Percentiles rank a stretch among this genome's conserved stretches.
phyloP scores from a whole-genome alignment of 2,329 filamentous ascomycete genomes.

The Tolypocladium sp. region DNA sequence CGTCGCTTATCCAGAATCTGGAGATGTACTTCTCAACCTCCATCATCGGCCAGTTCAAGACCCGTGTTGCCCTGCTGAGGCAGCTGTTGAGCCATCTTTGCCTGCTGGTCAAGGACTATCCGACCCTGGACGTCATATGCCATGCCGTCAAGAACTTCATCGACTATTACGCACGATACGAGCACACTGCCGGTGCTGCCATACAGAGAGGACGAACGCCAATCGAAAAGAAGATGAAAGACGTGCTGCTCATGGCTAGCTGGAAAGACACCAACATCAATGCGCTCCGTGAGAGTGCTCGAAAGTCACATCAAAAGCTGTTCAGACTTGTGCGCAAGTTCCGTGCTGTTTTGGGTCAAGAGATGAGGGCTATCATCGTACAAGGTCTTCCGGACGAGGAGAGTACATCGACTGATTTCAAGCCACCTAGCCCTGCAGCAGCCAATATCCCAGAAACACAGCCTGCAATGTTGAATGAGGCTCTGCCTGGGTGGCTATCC shows the following conservation, averaged over 20 bases:
- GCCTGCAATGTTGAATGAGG: conserved; percentile 11
- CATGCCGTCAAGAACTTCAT: conserved; percentile 69
- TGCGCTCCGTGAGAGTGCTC: conserved; percentile 79
- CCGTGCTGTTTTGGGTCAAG: conserved; percentile 65
- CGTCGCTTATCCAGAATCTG: conserved; percentile 64
- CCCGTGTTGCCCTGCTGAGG: conserved; percentile 61
- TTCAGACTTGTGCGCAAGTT: conserved; percentile 91
- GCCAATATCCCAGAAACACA: conserved; percentile 7
- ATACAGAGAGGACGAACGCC: conserved; percentile 58
- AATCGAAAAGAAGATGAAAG: conserved; percentile 87
- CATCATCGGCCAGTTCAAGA: conserved; percentile 70
- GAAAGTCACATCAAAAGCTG: conserved; percentile 82
- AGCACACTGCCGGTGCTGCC: conserved; percentile 52
- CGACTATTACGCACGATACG: conserved; percentile 63
- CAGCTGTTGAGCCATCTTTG: conserved; percentile 57
- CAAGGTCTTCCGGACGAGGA: conserved; percentile 48
- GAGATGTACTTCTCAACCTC: conserved; percentile 72
- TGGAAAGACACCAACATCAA: conserved; percentile 98
- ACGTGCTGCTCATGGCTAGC: conserved; percentile 85
- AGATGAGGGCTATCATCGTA: conserved; percentile 57
- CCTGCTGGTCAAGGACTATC: conserved; percentile 50
- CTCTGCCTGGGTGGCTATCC: conserved; percentile 27
- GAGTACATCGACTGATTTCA: conserved; percentile 5
- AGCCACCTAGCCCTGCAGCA: neutral
- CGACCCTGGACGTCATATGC: conserved; percentile 47